Base-by-base conservation (phyloP, 208 protist species). In the Tritrichomonas foetus region DNA sequence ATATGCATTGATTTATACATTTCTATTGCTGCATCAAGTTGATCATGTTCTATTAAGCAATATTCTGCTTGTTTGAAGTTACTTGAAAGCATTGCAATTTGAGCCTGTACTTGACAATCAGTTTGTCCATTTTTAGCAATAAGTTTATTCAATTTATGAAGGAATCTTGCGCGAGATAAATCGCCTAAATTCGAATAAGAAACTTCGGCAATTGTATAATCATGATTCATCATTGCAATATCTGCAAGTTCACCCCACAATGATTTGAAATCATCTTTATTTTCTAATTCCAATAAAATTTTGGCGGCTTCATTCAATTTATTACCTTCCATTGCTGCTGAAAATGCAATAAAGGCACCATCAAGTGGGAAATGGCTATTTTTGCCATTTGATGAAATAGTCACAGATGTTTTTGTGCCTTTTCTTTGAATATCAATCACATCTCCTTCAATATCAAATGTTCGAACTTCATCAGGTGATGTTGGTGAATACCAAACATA, bases 11-110 rank as follows among this genome's bases (percentile, higher is more conserved):
- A 50, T 53, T 82, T 82, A 36, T 82, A 82, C 74, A 82, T 82
- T 8, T 49, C 30, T 20, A 82, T 47, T 20, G 74, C 74, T 22
- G 47, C 74, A 22, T 82, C 41, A 8, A 82, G 30, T 36, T 50
- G 74, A 30, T 82, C 74, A 30, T 82, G 74, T 30, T 82, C 74
- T 3, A 82, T 82, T 11, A 50, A 50, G 41, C 74, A 82, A 30
- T 82, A 82, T 53, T 82, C 74, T n/a, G 74, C 74, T 53, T 82
- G 74, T 53, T 82, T 82, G 41, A 47, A 82, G 41, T 82, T 82
- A 27, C n/a, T 47, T 82, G 47, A 41, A 9, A 82, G 30, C 74
- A 82, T 82, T 53, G 74, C 74, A 44, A 82, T 82, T 49, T 44
- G 9, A 30, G 74, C 74, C 30, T 82, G 74, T 0, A 82, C 74